Evolutionary conservation across 2,329 filamentous ascomycete genomes (phyloP).

Genomic region (Clonostachys chloroleuca): DNA sequence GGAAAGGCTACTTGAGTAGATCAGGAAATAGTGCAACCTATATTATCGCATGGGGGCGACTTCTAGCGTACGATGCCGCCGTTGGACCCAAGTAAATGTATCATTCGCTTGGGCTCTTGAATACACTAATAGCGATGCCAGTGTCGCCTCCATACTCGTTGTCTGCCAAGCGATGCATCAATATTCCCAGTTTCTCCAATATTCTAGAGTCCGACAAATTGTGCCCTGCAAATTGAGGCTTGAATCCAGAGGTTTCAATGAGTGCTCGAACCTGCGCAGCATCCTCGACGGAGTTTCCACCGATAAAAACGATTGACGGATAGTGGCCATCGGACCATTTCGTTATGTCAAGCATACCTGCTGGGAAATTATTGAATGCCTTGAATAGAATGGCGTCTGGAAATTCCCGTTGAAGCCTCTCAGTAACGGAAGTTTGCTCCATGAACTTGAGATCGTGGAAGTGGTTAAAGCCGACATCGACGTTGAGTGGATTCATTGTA

Average conservation of each 20-base stretch:
- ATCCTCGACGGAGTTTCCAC: background rate
- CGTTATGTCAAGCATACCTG: background rate
- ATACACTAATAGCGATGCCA: background rate
- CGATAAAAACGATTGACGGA: background rate
- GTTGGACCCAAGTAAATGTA: too few species aligned
- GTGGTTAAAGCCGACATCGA: background rate
- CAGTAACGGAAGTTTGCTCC: background rate
- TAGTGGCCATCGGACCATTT: background rate
- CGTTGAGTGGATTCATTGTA: background rate
- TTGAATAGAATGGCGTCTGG: background rate
- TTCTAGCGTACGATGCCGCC: too few species aligned
- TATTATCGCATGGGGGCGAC: too few species aligned
- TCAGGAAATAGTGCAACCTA: too few species aligned
- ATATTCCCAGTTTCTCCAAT: background rate
- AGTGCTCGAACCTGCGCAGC: background rate
- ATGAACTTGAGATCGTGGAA: background rate
- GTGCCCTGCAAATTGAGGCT: background rate
- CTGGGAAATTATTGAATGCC: background rate
- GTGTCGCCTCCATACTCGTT: background rate
- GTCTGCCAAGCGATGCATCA: background rate
- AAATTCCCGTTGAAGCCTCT: background rate
- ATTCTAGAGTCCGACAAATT: background rate
- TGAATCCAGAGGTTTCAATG: background rate
- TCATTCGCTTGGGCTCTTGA: background rate
- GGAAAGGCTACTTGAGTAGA: too few species aligned